phyloP scores from a whole-genome alignment of 2,329 filamentous ascomycete species.

The Onygenales sp. region DNA sequence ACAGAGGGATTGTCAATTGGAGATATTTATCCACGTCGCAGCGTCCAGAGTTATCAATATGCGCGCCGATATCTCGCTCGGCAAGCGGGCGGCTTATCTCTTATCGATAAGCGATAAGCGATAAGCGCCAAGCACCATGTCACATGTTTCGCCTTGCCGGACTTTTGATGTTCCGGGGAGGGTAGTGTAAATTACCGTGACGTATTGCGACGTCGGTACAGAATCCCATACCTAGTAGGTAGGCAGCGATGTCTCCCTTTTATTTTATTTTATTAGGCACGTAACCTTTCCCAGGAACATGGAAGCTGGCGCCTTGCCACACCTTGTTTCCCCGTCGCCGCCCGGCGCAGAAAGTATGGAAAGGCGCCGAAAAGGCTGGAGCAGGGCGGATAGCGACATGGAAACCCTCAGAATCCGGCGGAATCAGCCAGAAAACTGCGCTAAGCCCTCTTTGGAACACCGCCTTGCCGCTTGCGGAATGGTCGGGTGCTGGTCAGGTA shows the following conservation, averaged over 20 bases:
- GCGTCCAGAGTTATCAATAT: no score
- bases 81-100: not conserved
- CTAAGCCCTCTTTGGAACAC: conserved; percentile 6
- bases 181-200: no score
- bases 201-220: no score
- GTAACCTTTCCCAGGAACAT: not conserved
- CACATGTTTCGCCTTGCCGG: not conserved
- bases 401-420: conserved; percentile 11
- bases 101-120: not conserved
- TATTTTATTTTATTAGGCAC: not conserved
- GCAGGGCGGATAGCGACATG: conserved; percentile 1
- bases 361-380: conserved; percentile 7
- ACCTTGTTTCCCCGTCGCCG: not conserved
- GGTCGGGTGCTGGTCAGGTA: conserved; percentile 7
- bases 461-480: conserved; percentile 11
- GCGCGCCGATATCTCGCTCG: no score
- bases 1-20: not conserved
- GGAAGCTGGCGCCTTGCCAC: not conserved
- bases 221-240: no score
- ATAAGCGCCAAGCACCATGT: not conserved
- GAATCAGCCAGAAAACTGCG: conserved; percentile 7
- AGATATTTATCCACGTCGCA: not conserved
- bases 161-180: not conserved
- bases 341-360: not conserved
- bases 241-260: not conserved